Conservation (phyloP, 345 rosid species). For the Luvunga scandens region DNA sequence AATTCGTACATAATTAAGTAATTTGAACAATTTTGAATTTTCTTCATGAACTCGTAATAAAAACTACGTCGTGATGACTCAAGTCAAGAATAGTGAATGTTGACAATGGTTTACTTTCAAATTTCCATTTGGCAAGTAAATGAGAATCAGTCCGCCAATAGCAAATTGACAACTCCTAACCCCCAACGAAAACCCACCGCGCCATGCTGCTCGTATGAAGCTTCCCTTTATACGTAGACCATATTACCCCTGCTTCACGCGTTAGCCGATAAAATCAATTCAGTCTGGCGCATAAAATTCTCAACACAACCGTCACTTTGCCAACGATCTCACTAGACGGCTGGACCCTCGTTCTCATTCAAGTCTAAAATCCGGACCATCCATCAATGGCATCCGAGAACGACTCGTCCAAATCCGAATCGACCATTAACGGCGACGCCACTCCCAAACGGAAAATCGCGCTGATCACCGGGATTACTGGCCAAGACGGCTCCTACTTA, state of each 20-base stretch:
- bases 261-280: not conserved
- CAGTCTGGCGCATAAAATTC: not conserved
- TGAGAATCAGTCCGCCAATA: not conserved
- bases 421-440: conserved; percentile 34
- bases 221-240: not conserved
- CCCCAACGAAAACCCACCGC: not conserved
- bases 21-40: not conserved
- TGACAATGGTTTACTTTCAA: not conserved
- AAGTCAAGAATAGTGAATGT: not conserved
- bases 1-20: too few relatives aligned
- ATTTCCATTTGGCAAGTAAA: not conserved
- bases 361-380: not conserved
- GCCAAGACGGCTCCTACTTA: conserved; percentile 95
- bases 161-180: not conserved
- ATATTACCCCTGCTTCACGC: not conserved
- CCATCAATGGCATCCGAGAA: conserved; percentile 36
- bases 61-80: too few relatives aligned
- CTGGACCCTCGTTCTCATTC: not conserved
- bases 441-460: conserved; percentile 45
- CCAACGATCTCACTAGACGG: not conserved
- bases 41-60: too few relatives aligned
- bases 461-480: conserved; percentile 87
- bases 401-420: conserved; percentile 34
- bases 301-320: not conserved
- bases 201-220: not conserved